These are phyloP conservation scores for Cladophialophora immunda DNA, from an alignment of 2,329 filamentous ascomycete species.

Conservation along the genomic window DNA sequence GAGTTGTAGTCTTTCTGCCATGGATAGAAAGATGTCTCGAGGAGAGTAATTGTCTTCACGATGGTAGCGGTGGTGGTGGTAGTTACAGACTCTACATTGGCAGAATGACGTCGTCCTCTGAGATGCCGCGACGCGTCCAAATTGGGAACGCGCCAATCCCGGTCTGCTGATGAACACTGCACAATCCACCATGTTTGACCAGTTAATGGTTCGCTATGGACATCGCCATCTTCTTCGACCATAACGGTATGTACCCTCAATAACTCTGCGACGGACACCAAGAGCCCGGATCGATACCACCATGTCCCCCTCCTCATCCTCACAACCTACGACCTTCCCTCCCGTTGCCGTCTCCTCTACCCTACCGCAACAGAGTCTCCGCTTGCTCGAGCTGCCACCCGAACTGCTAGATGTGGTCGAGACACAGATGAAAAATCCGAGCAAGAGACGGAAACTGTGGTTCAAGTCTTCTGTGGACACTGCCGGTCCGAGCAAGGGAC, in stretches of 20 bases:
- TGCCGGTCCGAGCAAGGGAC: background rate
- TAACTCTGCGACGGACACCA: background rate
- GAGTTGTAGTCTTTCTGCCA: background rate
- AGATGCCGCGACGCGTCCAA: conserved; percentile 3
- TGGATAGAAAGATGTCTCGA: background rate
- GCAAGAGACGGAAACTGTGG: conserved; percentile 49
- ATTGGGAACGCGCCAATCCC: conserved; percentile 14
- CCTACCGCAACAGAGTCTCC: conserved; percentile 61
- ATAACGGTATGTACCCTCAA: background rate
- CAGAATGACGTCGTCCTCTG: background rate
- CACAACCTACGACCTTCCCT: conserved; percentile 43
- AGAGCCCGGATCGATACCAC: background rate
- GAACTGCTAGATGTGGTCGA: conserved; percentile 63
- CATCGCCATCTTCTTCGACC: background rate
- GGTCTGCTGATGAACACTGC: background rate
- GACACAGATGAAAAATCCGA: conserved; percentile 55
- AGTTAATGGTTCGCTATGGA: background rate
- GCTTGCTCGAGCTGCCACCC: conserved; percentile 68
- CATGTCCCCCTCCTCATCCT: conserved; percentile 20
- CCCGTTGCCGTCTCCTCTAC: conserved; percentile 53
- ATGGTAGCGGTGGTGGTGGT: background rate
- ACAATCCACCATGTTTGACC: background rate
- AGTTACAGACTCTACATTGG: background rate
- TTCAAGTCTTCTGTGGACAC: conserved; percentile 52
- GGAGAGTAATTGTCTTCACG: background rate